Base-by-base conservation (phyloP, 2,329 filamentous ascomycete genomes). In the Colletotrichum sp. region DNA sequence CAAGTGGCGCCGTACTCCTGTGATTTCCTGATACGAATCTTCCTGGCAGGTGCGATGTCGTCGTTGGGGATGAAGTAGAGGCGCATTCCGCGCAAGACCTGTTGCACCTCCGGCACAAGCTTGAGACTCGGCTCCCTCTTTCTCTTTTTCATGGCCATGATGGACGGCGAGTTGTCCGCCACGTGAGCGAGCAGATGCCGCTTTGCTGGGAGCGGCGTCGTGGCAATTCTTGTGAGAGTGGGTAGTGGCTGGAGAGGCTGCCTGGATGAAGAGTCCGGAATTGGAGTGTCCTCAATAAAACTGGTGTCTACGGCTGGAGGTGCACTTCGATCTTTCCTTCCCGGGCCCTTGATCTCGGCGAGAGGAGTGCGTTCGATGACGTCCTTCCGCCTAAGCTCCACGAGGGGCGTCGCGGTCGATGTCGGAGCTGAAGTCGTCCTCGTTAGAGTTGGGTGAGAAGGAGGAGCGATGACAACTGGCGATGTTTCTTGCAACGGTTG, bases 1-100 rank as follows among this genome's bases (percentile, higher is more conserved):
- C 96, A 97, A 1, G 83, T 86, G 2, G 94, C 96, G 59, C 96
- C 96, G 82, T 93, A 93, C 80, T 95, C 92, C 68, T 92, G 89
- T 0, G 94, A 93, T 82, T 93, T 96, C 34, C 90, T 90, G 69
- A 98, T 98, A 6, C 95, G 92, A 74, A 93, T 84, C 71, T 91
- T 91, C 52, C 96, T 91, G 9, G 90, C 88, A 13, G 90, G 90
- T 36, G 93, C 91, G 63, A 94, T 89, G 78, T 96, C 93, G 78
- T 95, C 92, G 78, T 97, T 94, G 0, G 96, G 96, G 8, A 98
- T 91, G 82, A 97, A 98, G 84, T 92, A 95, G 78, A 95, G 93
- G 0, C 85, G 83, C n/a, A 94, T 83, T 0, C 85, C 89, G 61
- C 86, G 88, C 81, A 96, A 93, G 7, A 95, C 88, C 78, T 90